Percentiles rank a stretch among this genome's conserved stretches.
Evolutionary conservation across 2,329 filamentous ascomycete genomes (phyloP).

Genomic region (Fusarium buxicola): DNA sequence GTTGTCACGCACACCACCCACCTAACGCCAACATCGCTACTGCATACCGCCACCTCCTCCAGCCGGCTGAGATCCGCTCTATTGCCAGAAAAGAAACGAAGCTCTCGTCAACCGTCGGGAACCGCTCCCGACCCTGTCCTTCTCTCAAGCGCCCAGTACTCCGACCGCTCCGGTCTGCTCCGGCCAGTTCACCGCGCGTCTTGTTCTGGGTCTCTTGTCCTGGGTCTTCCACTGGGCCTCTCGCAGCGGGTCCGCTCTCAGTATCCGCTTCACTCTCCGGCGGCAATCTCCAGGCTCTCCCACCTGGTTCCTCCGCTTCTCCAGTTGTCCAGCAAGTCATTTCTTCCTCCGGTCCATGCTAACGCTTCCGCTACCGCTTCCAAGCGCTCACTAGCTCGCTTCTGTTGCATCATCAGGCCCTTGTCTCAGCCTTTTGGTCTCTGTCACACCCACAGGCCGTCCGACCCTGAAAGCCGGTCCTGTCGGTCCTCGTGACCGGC

Average conservation of each 20-base stretch:
- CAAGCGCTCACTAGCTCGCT: conserved; percentile 19
- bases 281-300: conserved; percentile 15
- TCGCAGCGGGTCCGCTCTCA: conserved; percentile 31
- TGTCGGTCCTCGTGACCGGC: conserved; percentile 41
- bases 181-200: conserved; percentile 37
- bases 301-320: conserved; percentile 20
- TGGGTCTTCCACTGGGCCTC: conserved; percentile 38
- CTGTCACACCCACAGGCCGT: conserved; percentile 19
- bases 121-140: conserved; percentile 14
- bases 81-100: conserved; percentile 17
- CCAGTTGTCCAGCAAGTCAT: conserved; percentile 35
- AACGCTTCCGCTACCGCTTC: conserved; percentile 28
- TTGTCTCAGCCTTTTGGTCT: conserved; percentile 22
- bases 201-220: conserved; percentile 26
- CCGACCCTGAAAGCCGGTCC: conserved; percentile 27
- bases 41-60: neutral
- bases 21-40: neutral
- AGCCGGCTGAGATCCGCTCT: neutral
- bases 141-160: conserved; percentile 16
- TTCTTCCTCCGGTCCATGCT: conserved; percentile 10
- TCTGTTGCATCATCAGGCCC: conserved; percentile 23
- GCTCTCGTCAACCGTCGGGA: conserved; percentile 21
- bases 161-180: conserved; percentile 39
- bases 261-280: conserved; percentile 22
- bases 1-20: neutral